These are phyloP conservation scores for Aciculosporium take DNA, from an alignment of 2,329 filamentous ascomycete genomes.

Conservation along the genomic window DNA sequence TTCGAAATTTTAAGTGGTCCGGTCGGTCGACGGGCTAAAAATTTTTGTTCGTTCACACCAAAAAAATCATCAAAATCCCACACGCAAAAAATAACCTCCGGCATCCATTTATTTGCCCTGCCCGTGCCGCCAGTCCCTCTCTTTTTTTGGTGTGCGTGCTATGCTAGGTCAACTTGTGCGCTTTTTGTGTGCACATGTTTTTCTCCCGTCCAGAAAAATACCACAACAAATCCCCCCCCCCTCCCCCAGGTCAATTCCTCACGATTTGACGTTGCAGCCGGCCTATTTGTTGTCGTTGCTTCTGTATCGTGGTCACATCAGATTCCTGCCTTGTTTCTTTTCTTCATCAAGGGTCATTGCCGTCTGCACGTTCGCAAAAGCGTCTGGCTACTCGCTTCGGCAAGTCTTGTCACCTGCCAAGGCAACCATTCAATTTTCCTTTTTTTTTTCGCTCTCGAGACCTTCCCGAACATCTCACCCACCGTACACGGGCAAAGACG, in stretches of 20 bases:
- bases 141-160: background rate
- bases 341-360: background rate
- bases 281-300: conserved; percentile 1
- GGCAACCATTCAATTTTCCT: background rate
- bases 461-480: background rate
- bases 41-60: conserved; percentile 2
- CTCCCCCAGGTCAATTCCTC: background rate
- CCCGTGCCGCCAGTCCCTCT: background rate
- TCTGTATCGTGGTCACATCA: background rate
- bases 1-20: background rate
- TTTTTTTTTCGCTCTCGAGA: background rate
- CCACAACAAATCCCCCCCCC: background rate
- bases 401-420: background rate
- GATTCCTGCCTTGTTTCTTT: background rate
- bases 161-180: too few species aligned
- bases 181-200: background rate
- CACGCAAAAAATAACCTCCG: conserved; percentile 7
- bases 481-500: conserved; percentile 1
- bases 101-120: conserved; percentile 3
- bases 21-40: background rate
- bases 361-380: background rate
- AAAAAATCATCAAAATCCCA: conserved; percentile 1
- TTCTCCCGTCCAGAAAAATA: conserved; percentile 1
- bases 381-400: background rate
- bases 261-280: conserved; percentile 3